A percentile compares a stretch with the other conserved stretches of the same genome.
Evolutionary conservation across 768 basidiomycete genomes (phyloP).

Genomic region (Multifurca ochricompacta): DNA sequence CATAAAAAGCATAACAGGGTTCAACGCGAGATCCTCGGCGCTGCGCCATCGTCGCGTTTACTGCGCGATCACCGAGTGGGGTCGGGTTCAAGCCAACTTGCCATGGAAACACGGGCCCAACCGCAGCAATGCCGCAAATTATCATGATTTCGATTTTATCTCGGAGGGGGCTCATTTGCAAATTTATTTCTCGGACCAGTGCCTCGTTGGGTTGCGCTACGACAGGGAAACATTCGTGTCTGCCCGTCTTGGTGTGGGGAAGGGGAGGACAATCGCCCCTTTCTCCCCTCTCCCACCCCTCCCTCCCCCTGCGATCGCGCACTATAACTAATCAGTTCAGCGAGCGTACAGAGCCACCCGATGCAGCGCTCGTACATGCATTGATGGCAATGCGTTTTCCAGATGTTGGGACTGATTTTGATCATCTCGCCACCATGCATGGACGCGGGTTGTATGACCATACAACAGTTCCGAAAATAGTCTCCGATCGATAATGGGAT

Average conservation of each 20-base stretch:
- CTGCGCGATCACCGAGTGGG: conserved; percentile 15
- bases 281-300: too few relatives aligned
- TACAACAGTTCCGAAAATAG: not conserved
- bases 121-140: conserved; percentile 14
- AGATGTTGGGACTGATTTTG: conserved; percentile 11
- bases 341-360: not conserved
- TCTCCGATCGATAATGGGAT: conserved; percentile 14
- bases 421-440: conserved; percentile 7
- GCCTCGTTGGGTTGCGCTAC: conserved; percentile 10
- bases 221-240: not conserved
- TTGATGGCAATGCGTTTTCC: conserved; percentile 7
- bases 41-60: conserved; percentile 11
- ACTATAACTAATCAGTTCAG: conserved; percentile 10
- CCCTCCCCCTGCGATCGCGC: too few relatives aligned
- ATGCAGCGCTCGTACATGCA: not conserved
- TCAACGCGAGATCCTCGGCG: conserved; percentile 15
- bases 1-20: conserved; percentile 2
- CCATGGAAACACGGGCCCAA: conserved; percentile 14
- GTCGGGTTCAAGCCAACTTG: conserved; percentile 8
- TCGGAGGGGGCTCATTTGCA: conserved; percentile 4
- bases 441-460: not conserved
- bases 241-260: not conserved
- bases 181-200: conserved; percentile 1
- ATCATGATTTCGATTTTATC: not conserved
- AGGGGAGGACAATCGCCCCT: conserved; percentile 3